phyloP scores from a whole-genome alignment of 495 filamentous ascomycete genomes.

The Arthonia radiata region DNA sequence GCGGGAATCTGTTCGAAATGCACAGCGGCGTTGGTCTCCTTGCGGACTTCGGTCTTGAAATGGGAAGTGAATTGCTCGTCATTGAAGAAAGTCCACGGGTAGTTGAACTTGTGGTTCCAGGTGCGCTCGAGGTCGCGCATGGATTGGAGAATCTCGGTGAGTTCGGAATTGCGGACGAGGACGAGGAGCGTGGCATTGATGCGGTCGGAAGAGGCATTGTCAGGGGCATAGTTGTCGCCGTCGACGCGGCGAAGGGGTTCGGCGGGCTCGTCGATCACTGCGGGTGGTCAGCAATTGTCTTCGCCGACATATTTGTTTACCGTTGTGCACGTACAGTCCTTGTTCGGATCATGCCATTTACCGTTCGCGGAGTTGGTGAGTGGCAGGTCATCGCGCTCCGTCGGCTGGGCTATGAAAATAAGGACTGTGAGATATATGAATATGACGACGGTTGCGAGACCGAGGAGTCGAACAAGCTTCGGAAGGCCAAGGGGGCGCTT shows the following conservation, averaged over 20 bases:
- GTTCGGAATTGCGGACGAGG: conserved; percentile 80
- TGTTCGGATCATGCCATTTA: too few relatives aligned
- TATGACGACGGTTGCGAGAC: too few relatives aligned
- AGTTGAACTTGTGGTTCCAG: conserved; percentile 98
- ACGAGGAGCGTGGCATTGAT: conserved; percentile 83
- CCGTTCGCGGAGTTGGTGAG: too few relatives aligned
- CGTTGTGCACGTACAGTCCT: too few relatives aligned
- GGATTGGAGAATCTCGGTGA: conserved; percentile 54
- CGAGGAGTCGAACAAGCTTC: too few relatives aligned
- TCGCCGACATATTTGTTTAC: too few relatives aligned
- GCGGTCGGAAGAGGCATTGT: conserved; percentile 47
- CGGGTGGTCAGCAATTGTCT: too few relatives aligned
- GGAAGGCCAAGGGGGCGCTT: too few relatives aligned
- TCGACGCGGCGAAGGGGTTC: conserved; percentile 41
- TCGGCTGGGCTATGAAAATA: too few relatives aligned
- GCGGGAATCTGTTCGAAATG: conserved; percentile 73
- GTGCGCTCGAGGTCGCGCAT: conserved; percentile 85
- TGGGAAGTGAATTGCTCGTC: conserved; percentile 77
- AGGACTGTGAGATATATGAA: too few relatives aligned
- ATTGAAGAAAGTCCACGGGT: conserved; percentile 98
- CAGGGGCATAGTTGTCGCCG: conserved; percentile 44
- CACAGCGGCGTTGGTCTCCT: conserved; percentile 60
- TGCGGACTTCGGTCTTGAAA: conserved; percentile 61
- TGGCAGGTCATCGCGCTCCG: too few relatives aligned
- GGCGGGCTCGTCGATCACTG: conserved; percentile 62